phyloP scores from a whole-genome alignment of 2,329 filamentous ascomycete species.

The Ascochyta koolunga region DNA sequence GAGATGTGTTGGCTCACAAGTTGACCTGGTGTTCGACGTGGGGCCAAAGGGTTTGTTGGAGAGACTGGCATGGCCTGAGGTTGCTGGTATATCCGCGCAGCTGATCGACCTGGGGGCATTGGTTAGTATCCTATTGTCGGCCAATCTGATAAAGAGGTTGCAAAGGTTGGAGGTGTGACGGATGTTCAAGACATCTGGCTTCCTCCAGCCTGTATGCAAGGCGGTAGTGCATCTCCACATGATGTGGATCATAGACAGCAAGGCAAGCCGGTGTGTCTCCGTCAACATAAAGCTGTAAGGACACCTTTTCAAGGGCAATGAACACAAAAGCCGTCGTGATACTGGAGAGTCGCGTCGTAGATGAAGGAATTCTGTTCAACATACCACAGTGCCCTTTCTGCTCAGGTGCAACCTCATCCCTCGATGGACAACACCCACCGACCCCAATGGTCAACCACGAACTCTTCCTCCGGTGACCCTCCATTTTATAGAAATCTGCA shows the following conservation, averaged over 20 bases:
- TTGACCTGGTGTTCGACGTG: slow-evolving; percentile 45
- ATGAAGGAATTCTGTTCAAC: slow-evolving; percentile 21
- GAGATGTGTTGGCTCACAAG: slow-evolving; percentile 44
- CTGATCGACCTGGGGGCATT: background rate
- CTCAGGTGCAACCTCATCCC: slow-evolving; percentile 36
- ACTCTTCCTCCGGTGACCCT: slow-evolving; percentile 25
- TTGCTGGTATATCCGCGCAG: slow-evolving; percentile 37
- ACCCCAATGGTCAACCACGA: slow-evolving; percentile 47
- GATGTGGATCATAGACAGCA: slow-evolving; percentile 18
- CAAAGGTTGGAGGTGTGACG: background rate
- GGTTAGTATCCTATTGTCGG: background rate
- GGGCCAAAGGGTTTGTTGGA: slow-evolving; percentile 15
- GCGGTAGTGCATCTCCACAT: slow-evolving; percentile 5
- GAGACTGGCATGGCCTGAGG: slow-evolving; percentile 39
- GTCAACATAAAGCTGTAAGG: slow-evolving; percentile 9
- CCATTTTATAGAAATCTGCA: slow-evolving; percentile 31
- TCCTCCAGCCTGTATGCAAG: slow-evolving; percentile 8
- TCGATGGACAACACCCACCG: slow-evolving; percentile 45
- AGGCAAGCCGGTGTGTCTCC: slow-evolving; percentile 16
- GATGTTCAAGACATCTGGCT: background rate
- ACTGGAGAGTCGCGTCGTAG: slow-evolving; percentile 7
- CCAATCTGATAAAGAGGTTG: background rate
- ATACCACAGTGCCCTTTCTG: slow-evolving; percentile 35
- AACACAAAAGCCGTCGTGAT: background rate
- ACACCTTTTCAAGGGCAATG: background rate